Evolutionary conservation across 129 eudicot species (phyloP).

Genomic region (Silybum marianum): DNA sequence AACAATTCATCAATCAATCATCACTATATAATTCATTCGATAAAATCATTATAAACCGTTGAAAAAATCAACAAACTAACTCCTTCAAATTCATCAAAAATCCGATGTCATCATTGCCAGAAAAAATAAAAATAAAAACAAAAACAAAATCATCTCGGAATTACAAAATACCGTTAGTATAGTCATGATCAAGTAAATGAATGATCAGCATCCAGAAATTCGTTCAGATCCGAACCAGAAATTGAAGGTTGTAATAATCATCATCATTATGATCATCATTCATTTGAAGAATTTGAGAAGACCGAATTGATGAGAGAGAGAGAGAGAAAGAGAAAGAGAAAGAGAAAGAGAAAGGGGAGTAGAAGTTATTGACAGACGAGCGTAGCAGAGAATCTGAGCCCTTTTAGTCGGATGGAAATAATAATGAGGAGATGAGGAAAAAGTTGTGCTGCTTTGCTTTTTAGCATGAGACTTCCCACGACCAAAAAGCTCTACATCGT

Average conservation of each 20-base stretch:
- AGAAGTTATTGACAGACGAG: conserved; percentile 19
- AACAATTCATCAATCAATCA: not conserved
- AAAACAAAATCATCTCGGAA: not conserved
- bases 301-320: conserved; percentile 17
- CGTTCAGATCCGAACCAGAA: conserved; percentile 32
- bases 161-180: conserved; percentile 7
- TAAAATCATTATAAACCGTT: not conserved
- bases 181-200: not conserved
- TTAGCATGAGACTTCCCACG: conserved; percentile 48
- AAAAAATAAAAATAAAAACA: not conserved
- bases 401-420: conserved; percentile 13
- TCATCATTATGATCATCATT: conserved; percentile 21
- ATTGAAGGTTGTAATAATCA: not conserved
- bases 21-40: not conserved
- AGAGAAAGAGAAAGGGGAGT: conserved; percentile 18
- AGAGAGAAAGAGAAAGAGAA: too few relatives aligned
- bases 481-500: conserved; percentile 40
- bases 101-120: conserved; percentile 9
- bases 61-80: conserved; percentile 11
- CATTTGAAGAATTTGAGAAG: conserved; percentile 14
- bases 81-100: conserved; percentile 13
- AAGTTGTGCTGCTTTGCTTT: conserved; percentile 37
- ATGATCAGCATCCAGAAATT: conserved; percentile 22
- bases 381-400: conserved; percentile 29
- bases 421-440: conserved; percentile 24